phyloP scores from a whole-genome alignment of 306 rosid species.

The Cucurbita moschata region DNA sequence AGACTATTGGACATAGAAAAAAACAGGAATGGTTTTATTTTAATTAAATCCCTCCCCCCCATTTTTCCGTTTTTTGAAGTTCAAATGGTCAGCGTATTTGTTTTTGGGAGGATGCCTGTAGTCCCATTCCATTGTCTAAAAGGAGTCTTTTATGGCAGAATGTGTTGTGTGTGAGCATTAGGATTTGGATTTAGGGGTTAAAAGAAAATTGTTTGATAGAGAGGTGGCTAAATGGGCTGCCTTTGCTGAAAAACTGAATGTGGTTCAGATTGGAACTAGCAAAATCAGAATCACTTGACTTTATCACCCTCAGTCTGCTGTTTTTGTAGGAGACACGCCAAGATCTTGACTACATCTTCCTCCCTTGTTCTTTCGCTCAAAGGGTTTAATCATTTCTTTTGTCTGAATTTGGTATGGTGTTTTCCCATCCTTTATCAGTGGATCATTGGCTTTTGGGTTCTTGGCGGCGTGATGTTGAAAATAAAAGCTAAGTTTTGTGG shows the following conservation, averaged over 20 bases:
- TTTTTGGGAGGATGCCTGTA: background rate
- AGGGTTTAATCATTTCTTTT: background rate
- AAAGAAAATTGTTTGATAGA: background rate
- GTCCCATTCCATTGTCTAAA: background rate
- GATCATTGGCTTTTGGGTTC: background rate
- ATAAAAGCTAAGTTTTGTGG: background rate
- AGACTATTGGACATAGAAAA: background rate
- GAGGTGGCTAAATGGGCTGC: background rate
- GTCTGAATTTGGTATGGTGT: background rate
- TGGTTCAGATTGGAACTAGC: background rate
- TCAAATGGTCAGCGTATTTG: background rate
- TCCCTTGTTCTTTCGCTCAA: background rate
- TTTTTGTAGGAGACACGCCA: background rate
- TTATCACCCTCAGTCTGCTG: background rate
- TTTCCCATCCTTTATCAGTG: background rate
- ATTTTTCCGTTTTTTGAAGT: background rate
- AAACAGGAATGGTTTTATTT: background rate
- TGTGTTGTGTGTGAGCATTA: background rate
- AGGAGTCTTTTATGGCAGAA: background rate
- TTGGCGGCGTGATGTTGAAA: background rate
- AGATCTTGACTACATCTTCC: background rate
- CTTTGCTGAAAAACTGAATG: background rate
- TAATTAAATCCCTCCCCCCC: no score
- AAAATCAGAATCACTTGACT: background rate
- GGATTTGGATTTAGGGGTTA: background rate